Conservation (phyloP, 768 basidiomycete genomes). For the Mrakia blollopis region DNA sequence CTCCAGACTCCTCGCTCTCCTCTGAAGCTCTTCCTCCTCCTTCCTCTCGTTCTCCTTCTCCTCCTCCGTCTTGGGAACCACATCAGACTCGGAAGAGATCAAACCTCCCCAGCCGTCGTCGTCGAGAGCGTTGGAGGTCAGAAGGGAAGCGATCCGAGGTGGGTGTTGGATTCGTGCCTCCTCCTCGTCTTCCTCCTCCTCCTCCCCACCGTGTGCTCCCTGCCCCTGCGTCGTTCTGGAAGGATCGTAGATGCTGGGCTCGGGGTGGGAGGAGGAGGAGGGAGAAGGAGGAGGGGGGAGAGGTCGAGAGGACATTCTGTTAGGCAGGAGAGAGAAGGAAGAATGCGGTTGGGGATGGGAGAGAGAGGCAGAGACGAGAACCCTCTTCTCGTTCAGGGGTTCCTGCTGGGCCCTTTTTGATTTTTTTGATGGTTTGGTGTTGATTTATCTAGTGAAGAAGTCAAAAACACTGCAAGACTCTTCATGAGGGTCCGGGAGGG, state of each 20-base stretch:
- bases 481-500: too few relatives aligned
- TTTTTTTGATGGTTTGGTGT: too few relatives aligned
- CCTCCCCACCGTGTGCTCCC: too few relatives aligned
- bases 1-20: neutral
- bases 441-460: too few relatives aligned
- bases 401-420: too few relatives aligned
- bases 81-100: neutral
- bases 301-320: neutral
- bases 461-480: too few relatives aligned
- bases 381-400: too few relatives aligned
- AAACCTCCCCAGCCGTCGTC: neutral
- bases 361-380: neutral
- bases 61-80: neutral
- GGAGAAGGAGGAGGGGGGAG: neutral
- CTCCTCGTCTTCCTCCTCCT: too few relatives aligned
- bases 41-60: slow-evolving; percentile 1
- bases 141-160: neutral
- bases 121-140: too few relatives aligned
- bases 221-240: too few relatives aligned
- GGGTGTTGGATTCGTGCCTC: neutral
- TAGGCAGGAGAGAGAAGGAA: neutral
- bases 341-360: neutral
- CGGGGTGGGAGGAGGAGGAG: neutral
- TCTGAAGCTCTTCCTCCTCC: slow-evolving; percentile 3
- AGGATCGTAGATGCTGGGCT: neutral